phyloP scores from a whole-genome alignment of 2,329 filamentous ascomycete species.

The Cercospora berteroae region DNA sequence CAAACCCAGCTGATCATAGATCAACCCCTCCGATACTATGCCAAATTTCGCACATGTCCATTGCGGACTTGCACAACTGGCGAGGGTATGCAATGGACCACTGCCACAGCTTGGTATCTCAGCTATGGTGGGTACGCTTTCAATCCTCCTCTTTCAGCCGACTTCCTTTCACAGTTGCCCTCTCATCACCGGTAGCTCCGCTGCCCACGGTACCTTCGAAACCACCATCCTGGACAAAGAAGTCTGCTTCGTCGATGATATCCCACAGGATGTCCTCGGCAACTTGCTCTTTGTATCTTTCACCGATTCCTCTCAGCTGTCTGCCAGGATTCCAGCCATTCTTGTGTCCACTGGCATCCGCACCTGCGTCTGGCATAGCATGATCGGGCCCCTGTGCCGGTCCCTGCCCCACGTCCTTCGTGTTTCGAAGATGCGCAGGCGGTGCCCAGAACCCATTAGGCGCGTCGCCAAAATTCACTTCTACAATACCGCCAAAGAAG shows the following conservation, averaged over 20 bases:
- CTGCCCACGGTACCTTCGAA: constrained; percentile 36
- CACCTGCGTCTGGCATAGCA: constrained; percentile 33
- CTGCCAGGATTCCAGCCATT: constrained; percentile 37
- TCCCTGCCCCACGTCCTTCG: constrained; percentile 16
- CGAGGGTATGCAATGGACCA: neutral
- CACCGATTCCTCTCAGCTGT: constrained; percentile 61
- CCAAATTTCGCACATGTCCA: neutral
- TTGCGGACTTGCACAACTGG: neutral
- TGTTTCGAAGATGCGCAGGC: constrained; percentile 54
- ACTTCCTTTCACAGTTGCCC: constrained; percentile 23
- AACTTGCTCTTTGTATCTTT: constrained; percentile 88
- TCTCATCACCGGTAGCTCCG: constrained; percentile 25
- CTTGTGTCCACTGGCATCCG: constrained; percentile 23
- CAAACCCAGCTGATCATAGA: neutral
- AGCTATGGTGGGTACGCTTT: neutral
- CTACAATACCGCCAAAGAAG: constrained; percentile 84
- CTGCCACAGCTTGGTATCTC: neutral
- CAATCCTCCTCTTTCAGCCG: constrained; percentile 27
- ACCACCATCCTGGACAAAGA: constrained; percentile 69
- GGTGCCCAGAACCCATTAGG: constrained; percentile 82
- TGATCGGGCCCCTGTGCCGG: constrained; percentile 33
- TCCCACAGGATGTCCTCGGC: constrained; percentile 93
- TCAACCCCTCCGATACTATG: neutral
- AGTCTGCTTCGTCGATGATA: constrained; percentile 90
- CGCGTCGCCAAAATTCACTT: constrained; percentile 91